Base-by-base conservation (phyloP, 176 grass and related monocot genomes). In the Musa schizocarpa region DNA sequence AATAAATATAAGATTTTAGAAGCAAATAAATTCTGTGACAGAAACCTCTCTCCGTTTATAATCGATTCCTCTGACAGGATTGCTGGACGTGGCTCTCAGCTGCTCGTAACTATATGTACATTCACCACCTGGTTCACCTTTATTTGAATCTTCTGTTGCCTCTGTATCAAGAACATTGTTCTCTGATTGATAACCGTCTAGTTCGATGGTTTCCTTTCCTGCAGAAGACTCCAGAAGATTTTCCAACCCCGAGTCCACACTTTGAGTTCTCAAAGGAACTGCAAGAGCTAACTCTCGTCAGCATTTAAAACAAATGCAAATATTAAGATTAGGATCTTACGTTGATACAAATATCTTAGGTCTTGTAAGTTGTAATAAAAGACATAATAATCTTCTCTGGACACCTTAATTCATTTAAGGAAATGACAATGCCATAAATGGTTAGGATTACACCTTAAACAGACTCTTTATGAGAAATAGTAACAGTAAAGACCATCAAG, bases 31-130 rank as follows among this genome's bases (percentile, higher is more conserved):
- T 53, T 13, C 51, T 20, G 43, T 20, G 17, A 51, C 48, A 72
- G 69, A 67, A 79, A 97, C 93, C 93, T 97, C 93, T 97, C 93
- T 90, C 62, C 85, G 88, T 80, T 97, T 97, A 81, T 92, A 97
- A 77, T 97, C 93, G 71, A 97, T 97, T 76, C 93, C 93, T 1
- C 90, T 82, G 62, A 97, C 78, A 72, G 93, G 90, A 88, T 92
- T 80, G 3, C 73, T 88, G 50, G 93, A 97, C 68, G 83, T 92
- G 21, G 93, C 83, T 87, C 81, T 92, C 83, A 97, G 85, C 49
- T 88, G 90, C 13, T 90, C 82, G 8, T 97, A 97, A 83, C 82
- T 88, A 77, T 90, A 97, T 62, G 85, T 90, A 71, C 85, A 89
- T 76, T 92, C 83, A 52, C 87, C 87, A 59, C 82, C 87, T 75